These are phyloP conservation scores for Malus hybrid DNA, from an alignment of 331 rosid genomes.

Conservation along the genomic window DNA sequence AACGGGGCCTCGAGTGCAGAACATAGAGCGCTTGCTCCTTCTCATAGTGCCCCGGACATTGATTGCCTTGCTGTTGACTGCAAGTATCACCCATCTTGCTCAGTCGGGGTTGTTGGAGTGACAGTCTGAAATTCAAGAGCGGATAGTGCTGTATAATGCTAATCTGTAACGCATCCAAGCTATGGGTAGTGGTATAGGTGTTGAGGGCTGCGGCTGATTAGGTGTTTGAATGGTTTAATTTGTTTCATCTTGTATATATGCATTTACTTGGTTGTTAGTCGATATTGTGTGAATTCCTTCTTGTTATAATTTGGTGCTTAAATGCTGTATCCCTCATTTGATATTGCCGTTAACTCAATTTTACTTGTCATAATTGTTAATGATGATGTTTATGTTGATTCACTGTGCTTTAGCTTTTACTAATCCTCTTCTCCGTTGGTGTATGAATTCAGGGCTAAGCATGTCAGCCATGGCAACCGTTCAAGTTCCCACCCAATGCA, in stretches of 20 bases:
- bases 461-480: conserved; percentile 47
- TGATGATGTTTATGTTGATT: background rate
- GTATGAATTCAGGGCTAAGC: conserved; percentile 27
- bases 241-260: background rate
- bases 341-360: background rate
- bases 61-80: conserved; percentile 21
- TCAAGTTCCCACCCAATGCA: conserved; percentile 33
- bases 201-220: background rate
- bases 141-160: background rate
- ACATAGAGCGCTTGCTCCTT: conserved; percentile 44
- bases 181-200: background rate
- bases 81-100: background rate
- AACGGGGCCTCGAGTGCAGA: conserved; percentile 11
- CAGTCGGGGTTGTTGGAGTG: background rate
- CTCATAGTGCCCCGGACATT: conserved; percentile 53
- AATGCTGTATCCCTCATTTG: background rate
- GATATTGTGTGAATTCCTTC: background rate
- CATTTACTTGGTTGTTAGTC: background rate
- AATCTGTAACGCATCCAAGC: background rate
- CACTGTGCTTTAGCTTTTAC: background rate
- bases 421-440: background rate
- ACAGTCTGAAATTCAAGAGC: background rate
- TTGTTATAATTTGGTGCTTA: background rate
- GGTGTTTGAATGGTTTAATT: background rate
- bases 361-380: background rate